Conservation (phyloP, 1,284 basidiomycete species). For the Trichosporon asahii region DNA sequence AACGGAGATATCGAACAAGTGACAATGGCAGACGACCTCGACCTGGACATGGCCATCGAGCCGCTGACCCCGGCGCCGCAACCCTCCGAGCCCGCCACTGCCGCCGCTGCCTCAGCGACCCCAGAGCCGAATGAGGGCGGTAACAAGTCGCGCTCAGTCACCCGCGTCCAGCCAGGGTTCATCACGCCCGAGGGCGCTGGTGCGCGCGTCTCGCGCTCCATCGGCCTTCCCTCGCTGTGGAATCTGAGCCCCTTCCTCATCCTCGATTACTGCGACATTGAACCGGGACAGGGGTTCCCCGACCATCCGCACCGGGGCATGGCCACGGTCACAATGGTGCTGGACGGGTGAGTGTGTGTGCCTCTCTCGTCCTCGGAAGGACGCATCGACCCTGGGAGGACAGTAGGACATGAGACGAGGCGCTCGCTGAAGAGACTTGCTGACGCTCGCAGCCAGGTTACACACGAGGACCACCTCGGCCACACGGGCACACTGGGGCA, state of each 20-base stretch:
- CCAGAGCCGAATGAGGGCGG: too few relatives aligned
- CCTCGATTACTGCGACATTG: slow-evolving; percentile 8
- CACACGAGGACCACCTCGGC: slow-evolving; percentile 89
- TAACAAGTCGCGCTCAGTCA: background rate
- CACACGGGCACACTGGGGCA: slow-evolving; percentile 72
- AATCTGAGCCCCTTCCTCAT: slow-evolving; percentile 1
- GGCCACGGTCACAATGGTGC: slow-evolving; percentile 71
- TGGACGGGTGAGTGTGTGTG: slow-evolving; percentile 68
- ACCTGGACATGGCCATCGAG: background rate
- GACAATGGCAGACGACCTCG: background rate
- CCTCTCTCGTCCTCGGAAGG: too few relatives aligned
- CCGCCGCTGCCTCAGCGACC: too few relatives aligned
- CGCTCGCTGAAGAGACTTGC: too few relatives aligned
- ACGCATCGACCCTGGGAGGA: too few relatives aligned
- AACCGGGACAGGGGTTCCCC: slow-evolving; percentile 50
- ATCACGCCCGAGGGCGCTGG: slow-evolving; percentile 4
- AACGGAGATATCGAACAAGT: background rate
- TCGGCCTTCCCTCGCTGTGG: background rate
- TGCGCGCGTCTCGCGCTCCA: background rate
- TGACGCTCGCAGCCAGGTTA: slow-evolving; percentile 30
- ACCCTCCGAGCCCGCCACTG: background rate
- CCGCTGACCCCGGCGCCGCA: background rate
- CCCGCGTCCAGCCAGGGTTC: background rate
- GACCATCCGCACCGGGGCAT: slow-evolving; percentile 87
- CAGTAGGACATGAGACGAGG: too few relatives aligned